Percentiles rank a stretch among this genome's conserved stretches.
phyloP scores from a whole-genome alignment of 1,284 basidiomycete species.

The Naganishia albida region DNA sequence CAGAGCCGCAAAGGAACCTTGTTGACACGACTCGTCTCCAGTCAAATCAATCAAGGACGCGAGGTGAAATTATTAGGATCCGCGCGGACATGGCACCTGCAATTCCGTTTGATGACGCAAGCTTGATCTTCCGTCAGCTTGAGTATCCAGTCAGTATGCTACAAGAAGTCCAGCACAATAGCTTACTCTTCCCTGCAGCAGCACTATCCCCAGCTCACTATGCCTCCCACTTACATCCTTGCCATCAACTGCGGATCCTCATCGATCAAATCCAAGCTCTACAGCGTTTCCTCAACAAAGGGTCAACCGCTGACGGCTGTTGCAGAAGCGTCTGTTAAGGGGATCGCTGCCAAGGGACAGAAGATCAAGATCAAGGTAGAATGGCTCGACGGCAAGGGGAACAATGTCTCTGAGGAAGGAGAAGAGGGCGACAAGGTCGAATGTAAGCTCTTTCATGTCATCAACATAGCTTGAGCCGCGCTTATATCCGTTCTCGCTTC shows the following conservation, averaged over 20 bases:
- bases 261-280: constrained; percentile 55
- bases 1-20: background rate
- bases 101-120: constrained; percentile 13
- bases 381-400: constrained; percentile 38
- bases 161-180: background rate
- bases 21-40: background rate
- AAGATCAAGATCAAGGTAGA: constrained; percentile 46
- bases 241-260: constrained; percentile 56
- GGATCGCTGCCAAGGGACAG: constrained; percentile 51
- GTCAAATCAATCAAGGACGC: background rate
- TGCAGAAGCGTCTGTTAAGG: constrained; percentile 45
- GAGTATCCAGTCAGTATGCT: background rate
- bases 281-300: constrained; percentile 36
- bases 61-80: constrained; percentile 26
- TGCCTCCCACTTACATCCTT: constrained; percentile 42
- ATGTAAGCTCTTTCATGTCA: constrained; percentile 41
- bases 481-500: background rate
- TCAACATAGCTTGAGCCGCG: too few species aligned
- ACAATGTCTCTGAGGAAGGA: constrained; percentile 44
- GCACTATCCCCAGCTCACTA: background rate
- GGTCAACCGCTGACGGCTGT: constrained; percentile 26
- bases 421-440: constrained; percentile 46
- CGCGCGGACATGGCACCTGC: background rate
- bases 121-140: constrained; percentile 2
- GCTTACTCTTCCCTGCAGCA: background rate